Conservation (phyloP, 768 basidiomycete species). For the Naganishia antarctica region DNA sequence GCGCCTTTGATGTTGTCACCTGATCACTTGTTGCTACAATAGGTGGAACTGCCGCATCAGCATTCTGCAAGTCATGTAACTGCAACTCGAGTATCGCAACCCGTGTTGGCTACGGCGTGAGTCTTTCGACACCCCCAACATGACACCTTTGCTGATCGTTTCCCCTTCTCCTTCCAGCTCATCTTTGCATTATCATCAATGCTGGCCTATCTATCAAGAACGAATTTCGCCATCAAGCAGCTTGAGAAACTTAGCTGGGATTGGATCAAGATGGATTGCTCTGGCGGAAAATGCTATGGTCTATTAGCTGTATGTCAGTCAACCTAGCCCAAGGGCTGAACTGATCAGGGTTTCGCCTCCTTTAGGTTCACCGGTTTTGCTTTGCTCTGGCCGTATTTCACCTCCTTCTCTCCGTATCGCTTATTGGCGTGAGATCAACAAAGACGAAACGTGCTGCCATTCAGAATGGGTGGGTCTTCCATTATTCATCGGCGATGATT, state of each 20-base stretch:
- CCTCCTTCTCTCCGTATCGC: slow-evolving; percentile 66
- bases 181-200: slow-evolving; percentile 95
- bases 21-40: slow-evolving; percentile 6
- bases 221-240: slow-evolving; percentile 73
- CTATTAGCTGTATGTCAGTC: slow-evolving; percentile 72
- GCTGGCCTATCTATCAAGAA: slow-evolving; percentile 94
- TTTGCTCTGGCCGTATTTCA: slow-evolving; percentile 91
- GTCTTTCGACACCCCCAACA: slow-evolving; percentile 38
- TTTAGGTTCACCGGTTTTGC: slow-evolving; percentile 79
- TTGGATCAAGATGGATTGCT: slow-evolving; percentile 97
- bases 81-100: slow-evolving; percentile 98
- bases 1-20: slow-evolving; percentile 56
- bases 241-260: slow-evolving; percentile 91
- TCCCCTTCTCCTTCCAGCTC: slow-evolving; percentile 55
- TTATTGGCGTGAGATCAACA: slow-evolving; percentile 85
- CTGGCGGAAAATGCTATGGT: slow-evolving; percentile 87
- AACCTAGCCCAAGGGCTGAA: slow-evolving; percentile 2
- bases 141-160: not conserved
- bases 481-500: not conserved
- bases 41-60: slow-evolving; percentile 62
- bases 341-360: not conserved
- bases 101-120: slow-evolving; percentile 85
- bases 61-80: slow-evolving; percentile 97
- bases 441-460: slow-evolving; percentile 87
- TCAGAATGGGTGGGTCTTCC: slow-evolving; percentile 76